Conservation (phyloP, 768 basidiomycete species). For the Agrocybe chaxingu region DNA sequence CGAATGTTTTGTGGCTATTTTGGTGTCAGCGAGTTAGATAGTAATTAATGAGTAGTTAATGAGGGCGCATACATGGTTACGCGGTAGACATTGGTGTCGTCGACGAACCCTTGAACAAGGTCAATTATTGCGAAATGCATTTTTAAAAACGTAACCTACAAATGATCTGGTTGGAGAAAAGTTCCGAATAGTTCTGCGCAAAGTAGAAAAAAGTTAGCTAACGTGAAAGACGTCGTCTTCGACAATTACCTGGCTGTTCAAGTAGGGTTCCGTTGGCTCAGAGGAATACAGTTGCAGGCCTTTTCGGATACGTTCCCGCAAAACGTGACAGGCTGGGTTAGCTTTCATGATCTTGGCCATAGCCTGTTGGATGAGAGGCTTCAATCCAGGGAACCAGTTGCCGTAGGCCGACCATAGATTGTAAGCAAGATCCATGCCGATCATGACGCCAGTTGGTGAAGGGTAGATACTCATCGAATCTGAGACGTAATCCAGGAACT, state of each 20-base stretch:
- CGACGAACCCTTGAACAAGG: slow-evolving; percentile 77
- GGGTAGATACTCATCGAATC: slow-evolving; percentile 99
- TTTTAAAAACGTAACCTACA: slow-evolving; percentile 43
- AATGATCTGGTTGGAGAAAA: slow-evolving; percentile 98
- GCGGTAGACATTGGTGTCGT: slow-evolving; percentile 99
- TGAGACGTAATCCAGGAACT: slow-evolving; percentile 97
- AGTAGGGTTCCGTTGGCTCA: slow-evolving; percentile 97
- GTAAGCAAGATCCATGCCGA: slow-evolving; percentile 98
- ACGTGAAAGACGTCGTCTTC: neutral
- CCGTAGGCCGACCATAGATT: slow-evolving; percentile 99
- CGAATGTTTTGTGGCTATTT: slow-evolving; percentile 95
- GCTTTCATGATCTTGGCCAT: slow-evolving; percentile 99
- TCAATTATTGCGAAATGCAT: neutral
- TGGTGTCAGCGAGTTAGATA: slow-evolving; percentile 14
- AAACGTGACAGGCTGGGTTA: slow-evolving; percentile 94
- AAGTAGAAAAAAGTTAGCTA: neutral
- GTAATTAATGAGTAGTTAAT: neutral
- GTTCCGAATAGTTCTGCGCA: slow-evolving; percentile 79
- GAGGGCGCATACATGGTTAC: slow-evolving; percentile 70
- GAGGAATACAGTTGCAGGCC: slow-evolving; percentile 98
- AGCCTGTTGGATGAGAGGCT: slow-evolving; percentile 95
- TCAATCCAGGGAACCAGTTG: slow-evolving; percentile 99
- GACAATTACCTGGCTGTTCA: slow-evolving; percentile 79
- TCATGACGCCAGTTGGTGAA: slow-evolving; percentile 97
- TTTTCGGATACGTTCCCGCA: slow-evolving; percentile 98